Evolutionary conservation across 352 stramenopile species (phyloP).

Genomic region (Plasmopara viticola): DNA sequence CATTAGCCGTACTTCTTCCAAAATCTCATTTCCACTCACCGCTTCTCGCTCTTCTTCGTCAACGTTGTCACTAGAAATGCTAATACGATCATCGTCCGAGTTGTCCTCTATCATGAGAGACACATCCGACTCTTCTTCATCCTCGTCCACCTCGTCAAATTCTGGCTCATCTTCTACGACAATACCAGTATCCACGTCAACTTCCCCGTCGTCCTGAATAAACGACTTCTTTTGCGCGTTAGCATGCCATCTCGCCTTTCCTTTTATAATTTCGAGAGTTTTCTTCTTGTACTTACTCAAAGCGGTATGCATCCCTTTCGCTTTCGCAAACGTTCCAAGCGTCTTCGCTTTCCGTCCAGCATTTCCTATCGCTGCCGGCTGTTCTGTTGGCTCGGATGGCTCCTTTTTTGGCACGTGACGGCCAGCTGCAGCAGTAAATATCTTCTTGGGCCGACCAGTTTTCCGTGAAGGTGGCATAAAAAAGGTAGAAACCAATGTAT

Average conservation of each 20-base stretch:
- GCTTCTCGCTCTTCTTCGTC: constrained; percentile 23
- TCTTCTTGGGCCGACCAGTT: constrained; percentile 46
- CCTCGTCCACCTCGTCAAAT: constrained; percentile 43
- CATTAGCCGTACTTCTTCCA: constrained; percentile 39
- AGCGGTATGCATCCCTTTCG: constrained; percentile 29
- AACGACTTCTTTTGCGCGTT: constrained; percentile 22
- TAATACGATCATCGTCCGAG: constrained; percentile 54
- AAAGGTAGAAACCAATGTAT: constrained; percentile 45
- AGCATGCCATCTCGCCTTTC: constrained; percentile 5
- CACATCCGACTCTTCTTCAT: constrained; percentile 38
- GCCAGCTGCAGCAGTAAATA: constrained; percentile 17
- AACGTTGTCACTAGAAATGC: constrained; percentile 32
- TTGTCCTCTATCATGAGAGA: constrained; percentile 48
- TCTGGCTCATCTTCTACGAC: constrained; percentile 43
- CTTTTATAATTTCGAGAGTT: constrained; percentile 17
- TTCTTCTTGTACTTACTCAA: constrained; percentile 36
- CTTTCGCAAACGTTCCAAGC: constrained; percentile 36
- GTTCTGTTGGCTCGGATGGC: constrained; percentile 7
- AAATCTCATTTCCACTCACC: constrained; percentile 14
- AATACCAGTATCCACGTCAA: constrained; percentile 23
- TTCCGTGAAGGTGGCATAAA: constrained; percentile 49
- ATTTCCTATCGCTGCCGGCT: constrained; percentile 4
- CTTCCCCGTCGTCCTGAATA: constrained; percentile 24
- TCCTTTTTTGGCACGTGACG: constrained; percentile 14
- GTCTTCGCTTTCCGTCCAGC: constrained; percentile 21